Evolutionary conservation across 2,329 filamentous ascomycete species (phyloP).

Genomic region (Botryotinia narcissicola): DNA sequence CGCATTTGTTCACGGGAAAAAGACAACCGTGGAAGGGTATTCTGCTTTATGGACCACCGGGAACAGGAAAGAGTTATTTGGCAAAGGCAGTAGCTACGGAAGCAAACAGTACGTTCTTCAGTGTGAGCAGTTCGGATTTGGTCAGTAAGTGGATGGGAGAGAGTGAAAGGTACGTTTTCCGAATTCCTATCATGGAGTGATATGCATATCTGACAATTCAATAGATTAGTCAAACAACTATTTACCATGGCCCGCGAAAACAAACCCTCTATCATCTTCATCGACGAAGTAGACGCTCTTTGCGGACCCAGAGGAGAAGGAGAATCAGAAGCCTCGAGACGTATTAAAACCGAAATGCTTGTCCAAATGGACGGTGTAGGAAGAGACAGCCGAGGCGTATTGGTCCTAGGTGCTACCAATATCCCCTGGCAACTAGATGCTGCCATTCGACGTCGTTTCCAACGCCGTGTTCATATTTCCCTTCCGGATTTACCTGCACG

Average conservation of each 20-base stretch:
- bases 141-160: constrained; percentile 99
- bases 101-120: constrained; percentile 99
- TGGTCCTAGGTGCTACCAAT: constrained; percentile 95
- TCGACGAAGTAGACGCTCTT: constrained; percentile 95
- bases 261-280: constrained; percentile 97
- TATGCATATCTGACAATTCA: constrained; percentile 17
- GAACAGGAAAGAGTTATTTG: constrained; percentile 95
- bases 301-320: constrained; percentile 91
- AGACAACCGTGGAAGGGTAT: constrained; percentile 98
- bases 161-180: constrained; percentile 73
- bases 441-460: constrained; percentile 93
- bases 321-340: constrained; percentile 92
- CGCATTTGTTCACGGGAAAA: constrained; percentile 92
- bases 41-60: constrained; percentile 89
- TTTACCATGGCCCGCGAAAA: constrained; percentile 99
- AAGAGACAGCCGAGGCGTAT: constrained; percentile 87
- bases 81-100: constrained; percentile 98
- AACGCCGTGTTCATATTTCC: constrained; percentile 92
- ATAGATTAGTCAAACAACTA: constrained; percentile 79
- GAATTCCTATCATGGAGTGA: not conserved
- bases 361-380: constrained; percentile 99
- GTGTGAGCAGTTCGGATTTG: constrained; percentile 92
- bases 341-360: constrained; percentile 97
- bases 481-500: constrained; percentile 83
- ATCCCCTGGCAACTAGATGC: constrained; percentile 98